Evolutionary conservation across 2,329 filamentous ascomycete species (phyloP), one percentile per base, ranked within the genome.

Genomic region (Pseudogymnoascus sp.): DNA sequence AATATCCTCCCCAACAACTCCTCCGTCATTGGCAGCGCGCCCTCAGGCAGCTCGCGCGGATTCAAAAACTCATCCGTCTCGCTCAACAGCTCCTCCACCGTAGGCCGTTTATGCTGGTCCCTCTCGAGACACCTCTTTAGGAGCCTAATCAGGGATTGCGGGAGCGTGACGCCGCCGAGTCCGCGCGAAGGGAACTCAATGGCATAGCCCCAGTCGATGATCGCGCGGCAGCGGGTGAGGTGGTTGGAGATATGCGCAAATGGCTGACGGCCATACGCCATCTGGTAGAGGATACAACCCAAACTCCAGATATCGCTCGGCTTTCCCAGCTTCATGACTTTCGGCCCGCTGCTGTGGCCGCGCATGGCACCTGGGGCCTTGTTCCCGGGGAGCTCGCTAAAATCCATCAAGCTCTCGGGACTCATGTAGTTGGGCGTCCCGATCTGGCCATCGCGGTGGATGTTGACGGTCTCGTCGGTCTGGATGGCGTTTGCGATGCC

Each of bases 361-460:
- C 56, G 31, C 19, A 23, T 26, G 2, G 19, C 19, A 1, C 31
- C 56, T 0, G 33, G 71, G 53, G 76, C 76, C 3, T 75, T 75
- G 1, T 75, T 75, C 75, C 76, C 1, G 73, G 73, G 77, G 17
- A 80, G 75, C 62, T 86, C 88, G 68, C 96, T 96, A 26, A 87
- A 89, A 76, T 97, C 95, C 73, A 96, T 87, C 59, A 99, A 83
- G 2, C 90, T 92, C 76, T 99, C 95, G 0, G 95, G 95, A 1
- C 91, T 96, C 95, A 99, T 99, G 79, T 97, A 99, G 75, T 96
- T 99, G 3, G 95, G 93, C 0, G 95, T 99, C 63, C 96, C 95
- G 66, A 97, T 88, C 77, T 97, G 92, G 10, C 88, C 90, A 73
- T 99, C 95, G 64, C 95, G 90, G 76, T 99, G 95, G 10, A 99